Base-by-base conservation (phyloP, 2,329 filamentous ascomycete genomes). In the Teratosphaeria nubilosa region DNA sequence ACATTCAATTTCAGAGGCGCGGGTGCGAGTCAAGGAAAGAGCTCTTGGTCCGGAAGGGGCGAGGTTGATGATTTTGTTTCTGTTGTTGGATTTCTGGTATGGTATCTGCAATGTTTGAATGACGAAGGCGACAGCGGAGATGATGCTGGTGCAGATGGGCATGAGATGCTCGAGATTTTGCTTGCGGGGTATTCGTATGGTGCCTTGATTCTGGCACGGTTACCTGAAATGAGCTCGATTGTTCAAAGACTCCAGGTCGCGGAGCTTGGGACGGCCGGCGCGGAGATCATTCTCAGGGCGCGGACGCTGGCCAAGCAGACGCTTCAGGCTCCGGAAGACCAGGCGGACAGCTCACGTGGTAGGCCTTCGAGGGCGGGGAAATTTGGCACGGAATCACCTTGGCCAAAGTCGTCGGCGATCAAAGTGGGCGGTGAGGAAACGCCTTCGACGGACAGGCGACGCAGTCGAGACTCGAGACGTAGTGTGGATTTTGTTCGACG, bases 1-100 rank as follows among this genome's bases (percentile, higher is more conserved):
- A 95, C 90, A 0, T 96, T 97, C 73, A 96, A 97, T 69, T 96
- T 97, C 71, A 82, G 91, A 74, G 92, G 92, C 54, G 90, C 90
- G 0, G 82, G 83, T 27, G 78, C 78, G 27, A 94, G 90, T 0
- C 82, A 83, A 56, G 91, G 91, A 5, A 81, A 81, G 54, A 96
- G 91, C 0, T 92, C 88, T 25, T 99, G 92, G 92, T 90, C 88
- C 1, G 87, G 86, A 3, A 88, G 83, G 64, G 82, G 89, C 0
- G 94, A 97, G 70, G 77, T 86, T 34, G 83, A 82, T 45, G 94
- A 99, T 70, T 97, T 95, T 73, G 81, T 83, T 55, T 89, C 90
- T 10, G 82, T 95, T 27, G 82, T 86, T n/a, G 90, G 86, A 9
- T 92, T 96, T 68, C 77, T 95, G 66, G 74, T 87, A 48, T 81